A percentile compares a stretch with the other conserved stretches of the same genome.
These are phyloP conservation scores for Starmera amethionina DNA, from an alignment of 805 yeast species.

Conservation along the genomic window DNA sequence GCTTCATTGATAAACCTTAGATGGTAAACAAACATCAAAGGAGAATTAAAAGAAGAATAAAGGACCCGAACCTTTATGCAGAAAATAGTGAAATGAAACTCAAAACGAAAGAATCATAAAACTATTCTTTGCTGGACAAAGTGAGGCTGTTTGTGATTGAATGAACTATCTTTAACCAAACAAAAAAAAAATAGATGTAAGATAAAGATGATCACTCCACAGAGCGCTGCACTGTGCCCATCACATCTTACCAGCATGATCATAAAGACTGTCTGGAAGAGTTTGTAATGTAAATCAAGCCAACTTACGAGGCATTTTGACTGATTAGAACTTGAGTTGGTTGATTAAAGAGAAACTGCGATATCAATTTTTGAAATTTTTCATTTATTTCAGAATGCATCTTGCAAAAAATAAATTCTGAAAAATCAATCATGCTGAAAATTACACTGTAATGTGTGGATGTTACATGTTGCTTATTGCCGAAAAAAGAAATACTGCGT, in stretches of 20 bases:
- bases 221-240: too few species aligned
- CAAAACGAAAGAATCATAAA: neutral
- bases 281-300: too few species aligned
- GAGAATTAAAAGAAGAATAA: conserved; percentile 18
- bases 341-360: neutral
- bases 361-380: too few species aligned
- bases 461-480: too few species aligned
- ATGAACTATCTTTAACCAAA: too few species aligned
- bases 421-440: neutral
- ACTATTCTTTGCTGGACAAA: too few species aligned
- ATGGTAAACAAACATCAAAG: neutral
- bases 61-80: conserved; percentile 67
- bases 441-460: neutral
- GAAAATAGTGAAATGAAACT: neutral
- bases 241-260: too few species aligned
- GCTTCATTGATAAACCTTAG: conserved; percentile 1
- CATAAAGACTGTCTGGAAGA: too few species aligned
- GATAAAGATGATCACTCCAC: too few species aligned
- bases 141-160: neutral
- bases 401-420: neutral
- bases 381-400: too few species aligned
- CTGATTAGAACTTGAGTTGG: conserved; percentile 6
- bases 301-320: conserved; percentile 22
- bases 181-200: too few species aligned
- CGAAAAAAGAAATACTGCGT: too few species aligned